These are phyloP conservation scores for Naganishia sp. DNA, from an alignment of 1,284 basidiomycete genomes.

Conservation along the genomic window DNA sequence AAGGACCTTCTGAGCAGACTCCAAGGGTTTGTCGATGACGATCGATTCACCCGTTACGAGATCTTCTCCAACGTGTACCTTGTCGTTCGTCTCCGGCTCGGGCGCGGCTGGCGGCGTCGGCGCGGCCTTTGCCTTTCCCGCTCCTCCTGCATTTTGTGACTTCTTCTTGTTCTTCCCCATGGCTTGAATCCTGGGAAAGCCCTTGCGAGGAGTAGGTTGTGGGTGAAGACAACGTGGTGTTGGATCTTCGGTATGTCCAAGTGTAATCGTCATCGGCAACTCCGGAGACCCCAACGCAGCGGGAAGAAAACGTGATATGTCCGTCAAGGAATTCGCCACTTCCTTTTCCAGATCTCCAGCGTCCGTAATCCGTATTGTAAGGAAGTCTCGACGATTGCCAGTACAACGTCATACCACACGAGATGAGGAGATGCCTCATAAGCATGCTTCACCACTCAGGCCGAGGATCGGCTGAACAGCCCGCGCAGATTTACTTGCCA, in stretches of 20 bases:
- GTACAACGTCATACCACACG: too few relatives aligned
- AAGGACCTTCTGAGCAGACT: not conserved
- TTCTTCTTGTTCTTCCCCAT: constrained; percentile 33
- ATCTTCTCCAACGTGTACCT: not conserved
- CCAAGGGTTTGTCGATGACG: not conserved
- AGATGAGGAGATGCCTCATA: too few relatives aligned
- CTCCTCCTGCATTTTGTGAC: constrained; percentile 12
- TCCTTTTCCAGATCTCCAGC: not conserved
- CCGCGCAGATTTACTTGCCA: not conserved
- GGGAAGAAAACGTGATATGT: too few relatives aligned
- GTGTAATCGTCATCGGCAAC: constrained; percentile 1
- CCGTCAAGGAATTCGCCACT: too few relatives aligned
- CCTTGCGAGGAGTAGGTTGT: constrained; percentile 15
- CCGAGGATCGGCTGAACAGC: too few relatives aligned
- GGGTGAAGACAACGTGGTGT: not conserved
- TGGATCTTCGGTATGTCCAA: not conserved
- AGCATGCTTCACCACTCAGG: too few relatives aligned
- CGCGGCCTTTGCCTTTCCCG: not conserved
- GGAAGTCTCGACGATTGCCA: not conserved
- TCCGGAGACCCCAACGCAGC: too few relatives aligned
- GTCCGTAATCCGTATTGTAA: not conserved
- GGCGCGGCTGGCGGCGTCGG: not conserved
- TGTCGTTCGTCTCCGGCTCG: not conserved
- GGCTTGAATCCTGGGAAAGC: not conserved
- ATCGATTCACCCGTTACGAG: not conserved